These are phyloP conservation scores for Candida pseudofarinosa DNA, from an alignment of 805 yeast species.

Conservation along the genomic window DNA sequence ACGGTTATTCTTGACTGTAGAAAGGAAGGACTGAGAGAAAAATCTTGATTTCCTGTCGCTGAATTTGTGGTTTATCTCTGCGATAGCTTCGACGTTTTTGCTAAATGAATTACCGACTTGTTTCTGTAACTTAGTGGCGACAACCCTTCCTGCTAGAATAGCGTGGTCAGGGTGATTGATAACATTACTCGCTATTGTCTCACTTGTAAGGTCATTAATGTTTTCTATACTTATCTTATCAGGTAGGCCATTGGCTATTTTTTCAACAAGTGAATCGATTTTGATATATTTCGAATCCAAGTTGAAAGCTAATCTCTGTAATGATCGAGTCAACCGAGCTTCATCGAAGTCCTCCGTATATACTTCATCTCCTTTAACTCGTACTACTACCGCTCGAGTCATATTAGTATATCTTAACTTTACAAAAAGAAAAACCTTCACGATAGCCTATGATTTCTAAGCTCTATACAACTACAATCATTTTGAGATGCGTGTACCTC, in stretches of 20 bases:
- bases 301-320: conserved; percentile 9
- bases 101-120: conserved; percentile 17
- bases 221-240: conserved; percentile 13
- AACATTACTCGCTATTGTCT: conserved; percentile 29
- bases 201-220: conserved; percentile 27
- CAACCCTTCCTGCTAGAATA: conserved; percentile 34
- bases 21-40: conserved; percentile 63
- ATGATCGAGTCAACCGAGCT: conserved; percentile 7
- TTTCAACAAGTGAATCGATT: conserved; percentile 13
- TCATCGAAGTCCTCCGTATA: conserved; percentile 1
- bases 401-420: too few species aligned
- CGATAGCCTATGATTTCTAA: too few species aligned
- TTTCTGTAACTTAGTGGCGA: conserved; percentile 24
- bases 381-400: conserved; percentile 1
- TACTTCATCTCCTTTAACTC: background rate
- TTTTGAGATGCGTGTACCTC: too few species aligned
- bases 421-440: too few species aligned
- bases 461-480: too few species aligned
- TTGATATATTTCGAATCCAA: conserved; percentile 12
- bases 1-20: conserved; percentile 59
- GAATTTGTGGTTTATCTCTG: background rate
- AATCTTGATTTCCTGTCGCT: conserved; percentile 41
- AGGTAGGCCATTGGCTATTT: conserved; percentile 17
- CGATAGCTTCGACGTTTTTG: conserved; percentile 17
- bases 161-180: conserved; percentile 34